Conservation (phyloP, 306 rosid genomes). For the Chamaecrista fasciculata region DNA sequence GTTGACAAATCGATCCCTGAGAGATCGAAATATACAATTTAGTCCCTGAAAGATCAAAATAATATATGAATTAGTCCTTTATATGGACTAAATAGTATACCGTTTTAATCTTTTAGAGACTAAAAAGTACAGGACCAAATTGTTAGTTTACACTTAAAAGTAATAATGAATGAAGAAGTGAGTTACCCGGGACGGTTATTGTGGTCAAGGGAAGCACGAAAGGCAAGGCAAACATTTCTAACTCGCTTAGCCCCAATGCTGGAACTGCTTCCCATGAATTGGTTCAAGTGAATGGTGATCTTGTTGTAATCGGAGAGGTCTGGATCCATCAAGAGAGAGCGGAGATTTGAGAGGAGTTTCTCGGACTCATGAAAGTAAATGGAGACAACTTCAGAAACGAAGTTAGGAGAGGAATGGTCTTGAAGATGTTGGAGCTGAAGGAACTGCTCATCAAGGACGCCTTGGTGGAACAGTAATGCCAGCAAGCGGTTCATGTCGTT, state of each 20-base stretch:
- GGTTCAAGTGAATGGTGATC: conserved; percentile 78
- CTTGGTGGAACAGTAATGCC: conserved; percentile 85
- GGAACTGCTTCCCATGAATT: conserved; percentile 87
- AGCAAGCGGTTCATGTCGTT: conserved; percentile 89
- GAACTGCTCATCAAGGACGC: conserved; percentile 82
- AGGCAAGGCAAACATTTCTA: conserved; percentile 71
- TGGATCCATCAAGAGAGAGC: conserved; percentile 65
- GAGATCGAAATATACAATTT: too few species aligned
- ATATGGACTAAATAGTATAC: too few species aligned
- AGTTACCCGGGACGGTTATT: conserved; percentile 69
- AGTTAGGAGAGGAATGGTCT: conserved; percentile 77
- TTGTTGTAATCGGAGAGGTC: conserved; percentile 68
- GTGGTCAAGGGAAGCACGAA: conserved; percentile 74
- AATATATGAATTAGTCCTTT: too few species aligned
- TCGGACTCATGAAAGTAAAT: conserved; percentile 85
- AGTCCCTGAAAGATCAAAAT: too few species aligned
- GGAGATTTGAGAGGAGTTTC: conserved; percentile 63
- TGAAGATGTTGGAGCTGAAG: conserved; percentile 84
- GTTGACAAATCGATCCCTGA: too few species aligned
- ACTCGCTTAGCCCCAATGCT: conserved; percentile 95
- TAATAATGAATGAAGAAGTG: too few species aligned
- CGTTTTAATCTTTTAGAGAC: too few species aligned
- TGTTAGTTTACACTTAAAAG: too few species aligned
- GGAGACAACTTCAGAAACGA: conserved; percentile 72
- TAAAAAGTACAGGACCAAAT: too few species aligned